Percentiles rank a stretch among this genome's conserved stretches.
These are phyloP conservation scores for Melampsora occidentalis DNA, from an alignment of 1,284 basidiomycete genomes.

Conservation along the genomic window DNA sequence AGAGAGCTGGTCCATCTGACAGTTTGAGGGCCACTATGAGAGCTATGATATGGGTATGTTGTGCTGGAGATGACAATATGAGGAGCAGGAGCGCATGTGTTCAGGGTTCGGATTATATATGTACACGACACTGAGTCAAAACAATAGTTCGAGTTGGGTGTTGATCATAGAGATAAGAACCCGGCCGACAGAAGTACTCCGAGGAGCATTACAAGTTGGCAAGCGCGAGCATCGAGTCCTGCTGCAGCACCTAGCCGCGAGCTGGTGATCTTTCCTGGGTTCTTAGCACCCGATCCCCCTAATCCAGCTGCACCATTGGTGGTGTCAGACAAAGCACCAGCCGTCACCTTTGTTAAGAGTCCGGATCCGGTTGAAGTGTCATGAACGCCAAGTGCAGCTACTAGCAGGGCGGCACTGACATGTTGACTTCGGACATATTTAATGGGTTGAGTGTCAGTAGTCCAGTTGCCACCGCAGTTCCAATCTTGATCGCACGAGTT, in stretches of 20 bases:
- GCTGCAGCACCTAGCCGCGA: slow-evolving; percentile 7
- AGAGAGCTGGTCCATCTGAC: too few relatives aligned
- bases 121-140: slow-evolving; percentile 4
- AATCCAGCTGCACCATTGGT: slow-evolving; percentile 34
- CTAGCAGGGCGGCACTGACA: slow-evolving; percentile 38
- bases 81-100: neutral
- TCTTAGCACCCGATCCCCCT: slow-evolving; percentile 11
- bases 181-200: neutral
- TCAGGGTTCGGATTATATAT: neutral
- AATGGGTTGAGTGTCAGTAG: slow-evolving; percentile 36
- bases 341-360: slow-evolving; percentile 12
- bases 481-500: slow-evolving; percentile 35
- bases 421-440: slow-evolving; percentile 44
- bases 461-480: slow-evolving; percentile 44
- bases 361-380: neutral
- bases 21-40: too few relatives aligned
- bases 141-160: neutral
- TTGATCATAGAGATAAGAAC: neutral
- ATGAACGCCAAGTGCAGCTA: slow-evolving; percentile 39
- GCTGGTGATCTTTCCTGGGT: slow-evolving; percentile 27
- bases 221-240: slow-evolving; percentile 7
- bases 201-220: neutral
- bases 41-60: too few relatives aligned
- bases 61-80: too few relatives aligned
- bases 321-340: slow-evolving; percentile 27